A percentile compares a stretch with the other conserved stretches of the same genome.
These are phyloP conservation scores for Pouteria campechiana DNA, from an alignment of 179 eudicot genomes.

Conservation along the genomic window DNA sequence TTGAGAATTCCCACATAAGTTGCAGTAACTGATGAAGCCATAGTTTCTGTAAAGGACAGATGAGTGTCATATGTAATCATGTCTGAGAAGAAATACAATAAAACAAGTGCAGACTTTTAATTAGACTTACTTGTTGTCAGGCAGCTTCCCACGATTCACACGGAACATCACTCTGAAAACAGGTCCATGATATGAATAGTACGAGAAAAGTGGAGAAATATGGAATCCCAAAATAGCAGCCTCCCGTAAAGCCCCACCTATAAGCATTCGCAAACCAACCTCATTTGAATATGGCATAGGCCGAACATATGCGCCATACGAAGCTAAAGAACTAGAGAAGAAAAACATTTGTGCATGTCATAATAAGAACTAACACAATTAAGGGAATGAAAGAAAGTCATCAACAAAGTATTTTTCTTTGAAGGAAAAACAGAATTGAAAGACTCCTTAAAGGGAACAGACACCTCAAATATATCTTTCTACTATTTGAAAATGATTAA, in stretches of 20 bases:
- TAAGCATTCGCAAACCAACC: constrained; percentile 84
- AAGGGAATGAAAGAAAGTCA: too few relatives aligned
- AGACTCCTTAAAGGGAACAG: too few relatives aligned
- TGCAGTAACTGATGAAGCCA: constrained; percentile 74
- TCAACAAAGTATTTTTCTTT: too few relatives aligned
- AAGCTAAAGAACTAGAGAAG: constrained; percentile 53
- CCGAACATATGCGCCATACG: constrained; percentile 83
- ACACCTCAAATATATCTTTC: too few relatives aligned
- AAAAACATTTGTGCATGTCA: too few relatives aligned
- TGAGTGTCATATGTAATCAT: constrained; percentile 1
- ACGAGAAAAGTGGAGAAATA: constrained; percentile 78
- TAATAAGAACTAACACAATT: too few relatives aligned
- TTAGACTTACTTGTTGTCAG: constrained; percentile 36
- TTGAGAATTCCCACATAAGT: constrained; percentile 60
- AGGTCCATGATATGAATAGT: constrained; percentile 97
- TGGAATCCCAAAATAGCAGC: constrained; percentile 82
- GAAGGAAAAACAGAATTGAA: too few relatives aligned
- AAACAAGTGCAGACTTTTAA: not conserved
- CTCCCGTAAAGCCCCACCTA: constrained; percentile 87
- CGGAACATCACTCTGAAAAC: constrained; percentile 85
- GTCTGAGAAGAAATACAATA: not conserved
- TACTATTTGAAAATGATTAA: too few relatives aligned
- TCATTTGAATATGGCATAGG: constrained; percentile 89
- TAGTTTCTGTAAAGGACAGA: constrained; percentile 42
- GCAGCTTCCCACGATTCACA: constrained; percentile 51